Percentiles rank a stretch among this genome's conserved stretches.
Evolutionary conservation across 192 early-diverging fungal genomes (phyloP).

Genomic region (Allomyces javanicus): DNA sequence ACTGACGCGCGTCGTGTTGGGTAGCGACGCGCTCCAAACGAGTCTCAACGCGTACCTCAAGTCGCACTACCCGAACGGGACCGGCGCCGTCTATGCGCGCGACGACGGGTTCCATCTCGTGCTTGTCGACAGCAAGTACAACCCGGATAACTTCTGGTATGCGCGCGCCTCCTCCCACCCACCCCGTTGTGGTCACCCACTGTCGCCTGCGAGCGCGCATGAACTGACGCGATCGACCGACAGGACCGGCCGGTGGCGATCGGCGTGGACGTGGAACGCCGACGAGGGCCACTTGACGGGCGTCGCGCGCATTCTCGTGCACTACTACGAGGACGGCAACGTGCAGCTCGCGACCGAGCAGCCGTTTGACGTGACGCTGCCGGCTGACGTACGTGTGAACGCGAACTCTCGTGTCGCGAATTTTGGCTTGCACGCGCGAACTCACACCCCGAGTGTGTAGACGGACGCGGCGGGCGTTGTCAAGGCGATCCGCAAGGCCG

Average conservation of each 20-base stretch:
- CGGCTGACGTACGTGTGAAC: slow-evolving; percentile 2
- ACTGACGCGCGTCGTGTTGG: slow-evolving; percentile 2
- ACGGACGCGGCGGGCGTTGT: slow-evolving; percentile 28
- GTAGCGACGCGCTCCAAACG: slow-evolving; percentile 36
- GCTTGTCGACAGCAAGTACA: slow-evolving; percentile 83
- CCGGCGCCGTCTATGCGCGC: slow-evolving; percentile 36
- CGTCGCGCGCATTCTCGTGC: slow-evolving; percentile 56
- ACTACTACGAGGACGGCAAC: slow-evolving; percentile 99
- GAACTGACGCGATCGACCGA: neutral
- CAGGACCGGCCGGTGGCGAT: slow-evolving; percentile 85
- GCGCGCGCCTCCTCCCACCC: neutral
- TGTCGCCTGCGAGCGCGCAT: no score
- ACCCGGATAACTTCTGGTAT: slow-evolving; percentile 75
- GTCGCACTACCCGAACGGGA: slow-evolving; percentile 66
- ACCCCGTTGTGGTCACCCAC: neutral
- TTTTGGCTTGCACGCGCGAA: no score
- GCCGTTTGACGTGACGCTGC: slow-evolving; percentile 26
- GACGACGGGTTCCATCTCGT: slow-evolving; percentile 26
- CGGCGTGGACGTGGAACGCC: slow-evolving; percentile 53
- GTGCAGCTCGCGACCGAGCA: slow-evolving; percentile 77
- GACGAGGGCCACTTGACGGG: slow-evolving; percentile 43
- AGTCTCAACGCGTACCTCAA: slow-evolving; percentile 38
- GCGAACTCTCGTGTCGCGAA: no score
- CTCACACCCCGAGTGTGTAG: no score
- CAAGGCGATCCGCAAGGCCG: slow-evolving; percentile 43